Evolutionary conservation across 192 early-diverging fungal genomes (phyloP), one percentile per base, ranked within the genome.

Genomic region (Linnemannia exigua): DNA sequence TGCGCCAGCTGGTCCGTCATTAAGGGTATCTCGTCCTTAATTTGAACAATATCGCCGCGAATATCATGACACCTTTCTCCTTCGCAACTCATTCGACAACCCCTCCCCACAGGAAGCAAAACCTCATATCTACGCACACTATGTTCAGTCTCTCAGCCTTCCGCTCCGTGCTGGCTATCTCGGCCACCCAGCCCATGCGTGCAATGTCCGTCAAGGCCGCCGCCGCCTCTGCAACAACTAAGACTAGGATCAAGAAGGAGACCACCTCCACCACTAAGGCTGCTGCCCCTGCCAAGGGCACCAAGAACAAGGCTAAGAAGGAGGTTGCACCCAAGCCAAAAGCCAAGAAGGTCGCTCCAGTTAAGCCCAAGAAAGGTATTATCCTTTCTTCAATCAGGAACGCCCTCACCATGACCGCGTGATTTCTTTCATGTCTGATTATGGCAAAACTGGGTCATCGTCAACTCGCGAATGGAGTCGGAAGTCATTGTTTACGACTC

Each of bases 161-260:
- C 70, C 83, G 83, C 47, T 71, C 83, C 0, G 75, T 41, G 14
- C 78, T 86, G 44, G 51, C 77, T 28, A 14, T 75, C 28, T 35
- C 67, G 68, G 28, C 48, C 48, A 58, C 71, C 31, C 76, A 77
- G 74, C 77, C 73, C n/a, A 37, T 86, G 36, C 83, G 83, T 78
- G 28, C 46, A 31, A 79, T 86, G 77, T 78, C 83, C 28, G 69
- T 67, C 47, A 86, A 86, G 70, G 83, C 83, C 37, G 58, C 83
- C 38, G 78, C 66, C 22, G 46, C 83, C 12, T 79, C 77, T 12
- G 51, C 76, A 31, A 28, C 52, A 31, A 46, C 67, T 35, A 77
- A 54, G 48, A 36, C 63, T 22, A 67, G 15, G 36, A 48, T 44
- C 44, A 76, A 58, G 16, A 67, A 66, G 61, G 44, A 63, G 36